Evolutionary conservation across 805 yeast species (phyloP), one percentile per base, ranked within the genome.

Genomic region (Sporopachydermia quercuum): DNA sequence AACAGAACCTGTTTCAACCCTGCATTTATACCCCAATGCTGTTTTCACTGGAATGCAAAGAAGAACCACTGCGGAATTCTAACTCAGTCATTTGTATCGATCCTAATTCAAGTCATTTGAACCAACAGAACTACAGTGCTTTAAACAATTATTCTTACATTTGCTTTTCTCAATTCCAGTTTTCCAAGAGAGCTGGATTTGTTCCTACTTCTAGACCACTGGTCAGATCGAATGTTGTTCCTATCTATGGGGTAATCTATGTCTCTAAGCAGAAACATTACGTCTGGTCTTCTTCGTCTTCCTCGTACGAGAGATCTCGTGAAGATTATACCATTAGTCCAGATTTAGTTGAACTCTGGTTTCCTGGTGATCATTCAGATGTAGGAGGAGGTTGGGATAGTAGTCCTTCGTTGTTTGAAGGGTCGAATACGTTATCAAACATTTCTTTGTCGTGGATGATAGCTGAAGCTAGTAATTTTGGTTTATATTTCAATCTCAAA

Each of bases 351-450:
- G 84, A 78, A 48, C 49, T 71, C 35, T 78, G 78, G 78, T 78
- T 78, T 48, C 71, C 80, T 1, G 86, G 84, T 2, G 72, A 73
- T 49, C 85, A 78, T 53, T 63, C 78, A 5, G 84, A 78, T 53
- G 57, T 73, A 47, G 85, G 85, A 2, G 84, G 84, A 2, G 80
- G 80, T 0, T 76, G 80, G 78, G n/a, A n/a, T n/a, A n/a, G n/a
- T n/a, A n/a, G n/a, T n/a, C 52, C 61, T 1, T 53, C 61, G 3
- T 76, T 71, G 50, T 23, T 42, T 0, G 50, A 60, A 37, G 71
- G 71, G 1, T n/a, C n/a, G n/a, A 66, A 70, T 35, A 48, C 53
- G 16, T 43, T 71, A 13, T 63, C 80, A 0, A 66, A 72, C 45
- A 44, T 74, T 13, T 58, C 83, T 0, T 55, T 78, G 16, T 60